Conservation (phyloP, 225 moss, liverwort and hornwort genomes). For the Sphagnum tenellum region DNA sequence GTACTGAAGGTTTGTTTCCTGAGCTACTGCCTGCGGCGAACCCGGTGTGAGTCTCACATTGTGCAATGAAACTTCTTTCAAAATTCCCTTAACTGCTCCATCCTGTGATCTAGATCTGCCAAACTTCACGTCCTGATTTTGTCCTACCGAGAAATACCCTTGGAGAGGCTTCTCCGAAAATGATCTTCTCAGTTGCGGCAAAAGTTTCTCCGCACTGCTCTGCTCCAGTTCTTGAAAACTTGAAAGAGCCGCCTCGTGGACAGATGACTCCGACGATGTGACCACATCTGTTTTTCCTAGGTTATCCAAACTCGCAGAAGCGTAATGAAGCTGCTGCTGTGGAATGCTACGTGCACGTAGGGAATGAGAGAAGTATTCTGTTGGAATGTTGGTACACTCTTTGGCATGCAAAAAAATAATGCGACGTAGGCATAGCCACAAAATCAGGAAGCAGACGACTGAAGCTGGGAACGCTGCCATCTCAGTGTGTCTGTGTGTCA, state of each 20-base stretch:
- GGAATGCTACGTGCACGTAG: constrained; percentile 31
- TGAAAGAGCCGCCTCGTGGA: no score
- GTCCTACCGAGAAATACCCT: neutral
- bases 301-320: constrained; percentile 1
- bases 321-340: neutral
- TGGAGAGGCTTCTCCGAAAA: constrained; percentile 5
- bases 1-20: constrained; percentile 77
- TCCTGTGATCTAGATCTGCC: neutral
- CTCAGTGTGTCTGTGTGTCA: no score
- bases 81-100: constrained; percentile 8
- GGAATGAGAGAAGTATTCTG: constrained; percentile 52
- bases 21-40: constrained; percentile 63
- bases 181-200: constrained; percentile 4
- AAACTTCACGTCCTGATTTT: no score
- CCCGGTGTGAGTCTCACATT: constrained; percentile 33
- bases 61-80: constrained; percentile 73
- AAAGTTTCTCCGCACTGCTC: constrained; percentile 6
- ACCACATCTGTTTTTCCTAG: constrained; percentile 11
- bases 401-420: constrained; percentile 29
- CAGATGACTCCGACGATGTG: constrained; percentile 1
- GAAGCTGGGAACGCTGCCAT: neutral
- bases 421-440: constrained; percentile 8
- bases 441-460: constrained; percentile 4
- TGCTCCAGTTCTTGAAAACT: constrained; percentile 5
- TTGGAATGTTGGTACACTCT: constrained; percentile 90